A percentile compares a stretch with the other conserved stretches of the same genome.
phyloP scores from a whole-genome alignment of 495 filamentous ascomycete genomes.

The Aspergillus homomorphus region DNA sequence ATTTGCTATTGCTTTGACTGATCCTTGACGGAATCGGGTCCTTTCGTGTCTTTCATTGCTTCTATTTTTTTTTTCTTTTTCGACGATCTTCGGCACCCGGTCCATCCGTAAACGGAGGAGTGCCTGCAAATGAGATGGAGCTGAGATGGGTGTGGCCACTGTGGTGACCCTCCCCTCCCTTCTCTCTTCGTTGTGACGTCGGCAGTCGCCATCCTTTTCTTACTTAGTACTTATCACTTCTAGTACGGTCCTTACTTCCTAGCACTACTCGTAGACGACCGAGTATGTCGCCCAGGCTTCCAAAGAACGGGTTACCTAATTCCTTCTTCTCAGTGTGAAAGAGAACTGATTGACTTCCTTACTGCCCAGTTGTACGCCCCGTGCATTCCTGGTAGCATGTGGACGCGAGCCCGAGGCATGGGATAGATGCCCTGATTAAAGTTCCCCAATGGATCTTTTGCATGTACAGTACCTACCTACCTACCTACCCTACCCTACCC shows the following conservation, averaged over 20 bases:
- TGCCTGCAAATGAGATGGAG: conserved; percentile 1
- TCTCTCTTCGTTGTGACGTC: background rate
- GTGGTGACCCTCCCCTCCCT: background rate
- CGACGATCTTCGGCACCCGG: conserved; percentile 18
- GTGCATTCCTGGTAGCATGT: background rate
- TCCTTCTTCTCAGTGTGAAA: background rate
- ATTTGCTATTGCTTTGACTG: too few relatives aligned
- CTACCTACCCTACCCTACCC: too few relatives aligned
- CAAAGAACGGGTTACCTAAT: background rate
- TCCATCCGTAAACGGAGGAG: conserved; percentile 22
- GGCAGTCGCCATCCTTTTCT: conserved; percentile 15
- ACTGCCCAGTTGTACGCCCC: too few relatives aligned
- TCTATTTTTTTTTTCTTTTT: background rate
- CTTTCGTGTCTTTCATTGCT: background rate
- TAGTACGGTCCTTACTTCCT: too few relatives aligned
- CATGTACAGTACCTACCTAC: background rate
- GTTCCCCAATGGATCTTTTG: background rate
- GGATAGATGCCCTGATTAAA: background rate
- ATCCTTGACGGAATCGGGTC: background rate
- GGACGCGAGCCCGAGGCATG: background rate
- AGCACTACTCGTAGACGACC: background rate
- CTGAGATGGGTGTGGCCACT: conserved; percentile 10
- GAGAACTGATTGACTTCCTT: too few relatives aligned
- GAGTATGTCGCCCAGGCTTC: background rate
- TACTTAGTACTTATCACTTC: too few relatives aligned